Conservation (phyloP, 1,284 basidiomycete species). For the Heterobasidion annosum region DNA sequence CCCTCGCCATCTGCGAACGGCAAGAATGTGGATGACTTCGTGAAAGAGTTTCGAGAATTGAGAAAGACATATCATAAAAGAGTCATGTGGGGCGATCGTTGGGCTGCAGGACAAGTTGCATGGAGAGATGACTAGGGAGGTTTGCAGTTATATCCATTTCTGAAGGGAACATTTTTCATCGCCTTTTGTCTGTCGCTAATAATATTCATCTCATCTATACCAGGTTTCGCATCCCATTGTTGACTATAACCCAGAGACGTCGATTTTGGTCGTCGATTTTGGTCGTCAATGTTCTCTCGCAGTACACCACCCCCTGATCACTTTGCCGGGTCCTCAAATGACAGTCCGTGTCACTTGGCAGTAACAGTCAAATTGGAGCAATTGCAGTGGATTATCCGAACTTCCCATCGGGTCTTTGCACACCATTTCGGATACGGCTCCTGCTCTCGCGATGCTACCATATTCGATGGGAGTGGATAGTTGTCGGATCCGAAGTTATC, state of each 20-base stretch:
- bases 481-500: background rate
- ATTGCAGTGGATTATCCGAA: too few species aligned
- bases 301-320: too few species aligned
- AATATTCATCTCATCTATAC: background rate
- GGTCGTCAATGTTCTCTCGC: too few species aligned
- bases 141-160: background rate
- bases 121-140: conserved; percentile 55
- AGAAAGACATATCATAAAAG: conserved; percentile 86
- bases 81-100: conserved; percentile 81
- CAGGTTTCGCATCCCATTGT: background rate
- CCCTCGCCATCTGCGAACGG: conserved; percentile 32
- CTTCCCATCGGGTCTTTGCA: too few species aligned
- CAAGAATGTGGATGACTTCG: conserved; percentile 76
- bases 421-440: background rate
- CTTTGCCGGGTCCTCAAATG: too few species aligned
- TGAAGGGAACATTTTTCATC: background rate
- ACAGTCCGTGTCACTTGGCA: too few species aligned
- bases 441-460: background rate
- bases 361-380: too few species aligned
- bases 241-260: too few species aligned
- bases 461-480: background rate
- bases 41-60: conserved; percentile 78
- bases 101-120: conserved; percentile 74
- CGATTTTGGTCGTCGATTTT: too few species aligned
- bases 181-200: background rate